These are phyloP conservation scores for Magnolia officinalis DNA, from an alignment of 164 flowering plant genomes.

Conservation along the genomic window DNA sequence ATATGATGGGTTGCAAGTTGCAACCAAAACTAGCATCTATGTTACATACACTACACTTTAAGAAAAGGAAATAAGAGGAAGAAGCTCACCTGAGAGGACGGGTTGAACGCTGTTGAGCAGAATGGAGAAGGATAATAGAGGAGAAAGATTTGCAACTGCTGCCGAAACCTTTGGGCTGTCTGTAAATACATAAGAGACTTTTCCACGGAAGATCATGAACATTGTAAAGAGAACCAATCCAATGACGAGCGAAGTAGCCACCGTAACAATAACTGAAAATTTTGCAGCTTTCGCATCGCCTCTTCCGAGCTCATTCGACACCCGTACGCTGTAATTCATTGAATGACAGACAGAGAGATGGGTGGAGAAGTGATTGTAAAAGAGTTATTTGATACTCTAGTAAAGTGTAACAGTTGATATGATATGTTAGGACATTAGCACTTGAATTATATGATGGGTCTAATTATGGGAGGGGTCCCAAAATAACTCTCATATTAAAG, in stretches of 20 bases:
- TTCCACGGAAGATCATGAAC: constrained; percentile 22
- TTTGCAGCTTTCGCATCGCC: constrained; percentile 44
- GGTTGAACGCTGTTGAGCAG: constrained; percentile 50
- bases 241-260: constrained; percentile 17
- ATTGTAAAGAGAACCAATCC: constrained; percentile 21
- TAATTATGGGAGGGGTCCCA: no score
- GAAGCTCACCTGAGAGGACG: constrained; percentile 32
- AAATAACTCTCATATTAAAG: no score
- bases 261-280: constrained; percentile 30
- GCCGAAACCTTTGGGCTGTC: constrained; percentile 19
- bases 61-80: neutral
- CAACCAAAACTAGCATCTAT: no score
- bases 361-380: no score
- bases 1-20: no score
- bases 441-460: no score
- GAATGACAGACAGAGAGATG: neutral
- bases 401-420: no score
- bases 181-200: constrained; percentile 38
- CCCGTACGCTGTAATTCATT: constrained; percentile 34
- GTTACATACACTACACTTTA: no score
- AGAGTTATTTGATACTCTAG: no score
- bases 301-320: constrained; percentile 48
- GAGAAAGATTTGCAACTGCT: constrained; percentile 31
- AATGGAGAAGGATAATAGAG: constrained; percentile 38
- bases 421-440: no score